phyloP scores from a whole-genome alignment of 768 basidiomycete species.

The Kondoa subrosea region DNA sequence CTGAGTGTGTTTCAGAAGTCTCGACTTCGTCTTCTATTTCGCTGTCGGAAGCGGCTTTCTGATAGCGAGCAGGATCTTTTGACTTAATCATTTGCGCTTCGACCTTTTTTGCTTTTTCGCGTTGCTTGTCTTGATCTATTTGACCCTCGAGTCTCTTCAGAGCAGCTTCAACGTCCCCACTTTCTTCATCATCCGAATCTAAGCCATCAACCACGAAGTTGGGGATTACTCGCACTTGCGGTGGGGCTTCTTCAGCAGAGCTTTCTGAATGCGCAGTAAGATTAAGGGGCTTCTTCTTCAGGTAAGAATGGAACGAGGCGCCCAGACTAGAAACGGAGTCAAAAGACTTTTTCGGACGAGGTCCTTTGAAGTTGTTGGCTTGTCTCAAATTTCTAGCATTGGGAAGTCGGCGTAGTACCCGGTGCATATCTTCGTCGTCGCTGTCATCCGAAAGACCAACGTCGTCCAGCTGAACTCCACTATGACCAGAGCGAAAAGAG shows the following conservation, averaged over 20 bases:
- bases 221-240: conserved; percentile 40
- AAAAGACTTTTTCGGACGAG: conserved; percentile 13
- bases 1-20: too few relatives aligned
- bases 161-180: conserved; percentile 66
- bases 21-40: not conserved
- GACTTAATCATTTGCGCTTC: conserved; percentile 25
- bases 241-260: not conserved
- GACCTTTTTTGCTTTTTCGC: conserved; percentile 23
- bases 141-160: conserved; percentile 65
- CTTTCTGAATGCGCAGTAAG: conserved; percentile 11
- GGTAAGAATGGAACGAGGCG: conserved; percentile 4
- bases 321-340: conserved; percentile 8
- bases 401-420: conserved; percentile 25
- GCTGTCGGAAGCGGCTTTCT: not conserved
- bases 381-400: conserved; percentile 21
- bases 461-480: conserved; percentile 27
- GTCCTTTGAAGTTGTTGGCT: conserved; percentile 7
- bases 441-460: conserved; percentile 24
- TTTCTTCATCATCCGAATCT: conserved; percentile 43
- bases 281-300: conserved; percentile 2
- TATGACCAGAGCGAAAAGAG: not conserved
- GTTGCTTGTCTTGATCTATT: conserved; percentile 53
- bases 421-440: conserved; percentile 20
- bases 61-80: conserved; percentile 4
- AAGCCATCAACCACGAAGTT: conserved; percentile 33